Evolutionary conservation across 371 early-diverging fungal genomes (phyloP).

Genomic region (Nosema muscidifuracis): DNA sequence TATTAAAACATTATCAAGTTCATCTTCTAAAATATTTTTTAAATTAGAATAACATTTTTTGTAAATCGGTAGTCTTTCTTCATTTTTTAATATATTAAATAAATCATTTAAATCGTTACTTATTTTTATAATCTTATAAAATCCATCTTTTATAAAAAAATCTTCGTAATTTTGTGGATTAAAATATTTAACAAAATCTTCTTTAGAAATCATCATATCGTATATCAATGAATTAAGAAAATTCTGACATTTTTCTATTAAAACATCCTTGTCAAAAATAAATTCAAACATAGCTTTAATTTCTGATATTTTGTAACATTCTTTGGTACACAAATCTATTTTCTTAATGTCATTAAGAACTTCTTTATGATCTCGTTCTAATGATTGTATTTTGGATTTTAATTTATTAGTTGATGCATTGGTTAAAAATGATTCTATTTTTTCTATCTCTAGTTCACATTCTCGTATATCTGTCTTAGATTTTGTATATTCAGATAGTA

Average conservation of each 20-base stretch:
- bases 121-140: not conserved
- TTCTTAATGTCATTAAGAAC: constrained; percentile 1
- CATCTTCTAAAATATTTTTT: not conserved
- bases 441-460: not conserved
- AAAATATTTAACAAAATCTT: not conserved
- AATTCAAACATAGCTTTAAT: constrained; percentile 6
- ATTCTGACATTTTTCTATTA: not conserved
- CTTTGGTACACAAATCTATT: constrained; percentile 6
- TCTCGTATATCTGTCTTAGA: not conserved
- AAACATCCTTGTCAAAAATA: not conserved
- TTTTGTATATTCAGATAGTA: not conserved
- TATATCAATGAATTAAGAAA: not conserved
- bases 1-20: not conserved
- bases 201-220: not conserved
- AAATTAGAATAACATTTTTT: not conserved
- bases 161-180: not conserved
- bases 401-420: not conserved
- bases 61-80: not conserved
- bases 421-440: not conserved
- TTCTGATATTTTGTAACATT: constrained; percentile 8
- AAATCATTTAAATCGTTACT: not conserved
- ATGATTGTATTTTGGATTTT: not conserved
- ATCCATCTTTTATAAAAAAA: not conserved
- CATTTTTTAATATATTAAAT: constrained; percentile 1
- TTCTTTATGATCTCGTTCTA: not conserved